Evolutionary conservation across 2,329 filamentous ascomycete genomes (phyloP).

Genomic region (Colletotrichum somersetense): DNA sequence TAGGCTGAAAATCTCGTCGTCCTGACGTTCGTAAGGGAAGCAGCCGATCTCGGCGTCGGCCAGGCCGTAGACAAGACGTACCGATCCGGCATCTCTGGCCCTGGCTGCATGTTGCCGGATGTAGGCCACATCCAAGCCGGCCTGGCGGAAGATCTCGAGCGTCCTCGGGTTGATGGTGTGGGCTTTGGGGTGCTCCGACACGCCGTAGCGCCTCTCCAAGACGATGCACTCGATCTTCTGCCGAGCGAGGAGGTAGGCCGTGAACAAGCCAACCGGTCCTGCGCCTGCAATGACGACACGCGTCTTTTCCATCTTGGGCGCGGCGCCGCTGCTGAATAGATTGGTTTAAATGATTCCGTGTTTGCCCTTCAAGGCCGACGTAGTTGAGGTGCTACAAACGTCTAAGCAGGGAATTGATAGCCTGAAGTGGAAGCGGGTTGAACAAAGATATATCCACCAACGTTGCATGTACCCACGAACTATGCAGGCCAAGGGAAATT

Average conservation of each 20-base stretch:
- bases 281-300: constrained; percentile 30
- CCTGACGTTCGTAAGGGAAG: constrained; percentile 40
- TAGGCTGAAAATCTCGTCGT: constrained; percentile 19
- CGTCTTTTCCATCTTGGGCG: constrained; percentile 20
- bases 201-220: constrained; percentile 19
- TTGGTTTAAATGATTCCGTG: too few relatives aligned
- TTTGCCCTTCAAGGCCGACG: too few relatives aligned
- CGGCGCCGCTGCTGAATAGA: too few relatives aligned
- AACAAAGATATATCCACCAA: too few relatives aligned
- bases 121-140: constrained; percentile 24
- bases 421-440: too few relatives aligned
- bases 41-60: constrained; percentile 33
- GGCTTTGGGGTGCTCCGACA: constrained; percentile 36
- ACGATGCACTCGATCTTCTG: constrained; percentile 33
- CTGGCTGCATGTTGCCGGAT: constrained; percentile 35
- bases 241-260: constrained; percentile 27
- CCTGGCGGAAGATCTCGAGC: constrained; percentile 41
- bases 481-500: too few relatives aligned
- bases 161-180: constrained; percentile 40
- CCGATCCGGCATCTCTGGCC: constrained; percentile 29
- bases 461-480: too few relatives aligned
- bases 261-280: constrained; percentile 35
- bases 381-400: too few relatives aligned
- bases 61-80: constrained; percentile 37
- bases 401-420: too few relatives aligned